phyloP scores from a whole-genome alignment of 1,139 yeast species.

The Tardiomyces digboiensis region DNA sequence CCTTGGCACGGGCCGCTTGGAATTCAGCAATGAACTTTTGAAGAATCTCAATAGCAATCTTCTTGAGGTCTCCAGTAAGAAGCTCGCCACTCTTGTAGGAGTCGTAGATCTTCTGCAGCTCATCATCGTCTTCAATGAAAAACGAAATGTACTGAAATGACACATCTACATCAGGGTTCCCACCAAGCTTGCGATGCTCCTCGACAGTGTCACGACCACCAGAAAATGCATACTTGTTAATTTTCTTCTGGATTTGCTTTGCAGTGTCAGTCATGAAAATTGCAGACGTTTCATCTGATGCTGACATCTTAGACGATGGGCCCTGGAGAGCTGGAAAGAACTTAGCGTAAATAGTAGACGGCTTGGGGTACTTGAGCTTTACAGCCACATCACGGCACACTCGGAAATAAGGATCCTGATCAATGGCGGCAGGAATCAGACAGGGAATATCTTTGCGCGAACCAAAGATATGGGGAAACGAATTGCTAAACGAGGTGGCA shows the following conservation, averaged over 20 bases:
- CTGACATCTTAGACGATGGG: conserved; percentile 94
- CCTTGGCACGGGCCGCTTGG: conserved; percentile 65
- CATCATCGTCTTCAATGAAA: conserved; percentile 81
- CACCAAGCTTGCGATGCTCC: conserved; percentile 85
- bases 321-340: conserved; percentile 99
- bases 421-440: conserved; percentile 98
- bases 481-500: conserved; percentile 90
- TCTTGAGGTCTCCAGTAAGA: conserved; percentile 90
- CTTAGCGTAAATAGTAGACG: conserved; percentile 86
- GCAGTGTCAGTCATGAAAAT: conserved; percentile 95
- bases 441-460: conserved; percentile 81
- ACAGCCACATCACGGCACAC: conserved; percentile 97
- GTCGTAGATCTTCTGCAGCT: conserved; percentile 51
- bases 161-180: conserved; percentile 93
- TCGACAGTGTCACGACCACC: conserved; percentile 89
- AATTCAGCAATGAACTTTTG: conserved; percentile 71
- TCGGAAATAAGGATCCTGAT: conserved; percentile 97
- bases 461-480: conserved; percentile 90
- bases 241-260: conserved; percentile 85
- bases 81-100: conserved; percentile 75
- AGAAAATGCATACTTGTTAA: conserved; percentile 93
- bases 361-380: conserved; percentile 83
- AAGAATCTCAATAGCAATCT: conserved; percentile 69
- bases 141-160: conserved; percentile 89
- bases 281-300: conserved; percentile 75